Percentiles rank a stretch among this genome's conserved stretches.
phyloP scores from a whole-genome alignment of 495 filamentous ascomycete genomes.

The Aspergillus saccharolyticus region DNA sequence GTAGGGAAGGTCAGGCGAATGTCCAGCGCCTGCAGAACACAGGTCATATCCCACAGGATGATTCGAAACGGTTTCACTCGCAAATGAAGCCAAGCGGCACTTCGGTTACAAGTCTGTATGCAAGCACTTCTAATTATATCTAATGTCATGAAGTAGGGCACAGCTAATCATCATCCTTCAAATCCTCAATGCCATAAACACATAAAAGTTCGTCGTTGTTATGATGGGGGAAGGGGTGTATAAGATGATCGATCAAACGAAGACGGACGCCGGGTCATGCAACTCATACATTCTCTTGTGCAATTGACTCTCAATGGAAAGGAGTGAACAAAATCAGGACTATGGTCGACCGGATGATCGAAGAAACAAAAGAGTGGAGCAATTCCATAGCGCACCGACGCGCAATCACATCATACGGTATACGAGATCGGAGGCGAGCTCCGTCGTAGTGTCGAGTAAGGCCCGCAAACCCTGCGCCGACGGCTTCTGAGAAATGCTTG shows the following conservation, averaged over 20 bases:
- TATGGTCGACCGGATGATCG: not conserved
- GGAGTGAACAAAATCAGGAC: not conserved
- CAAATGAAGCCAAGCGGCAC: not conserved
- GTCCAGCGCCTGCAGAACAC: not conserved
- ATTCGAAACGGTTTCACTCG: not conserved
- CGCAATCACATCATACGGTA: slow-evolving; percentile 40
- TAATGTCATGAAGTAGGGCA: not conserved
- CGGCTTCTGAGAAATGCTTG: slow-evolving; percentile 17
- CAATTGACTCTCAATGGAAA: not conserved
- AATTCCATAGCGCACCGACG: not conserved
- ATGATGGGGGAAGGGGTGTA: not conserved
- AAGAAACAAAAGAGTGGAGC: not conserved
- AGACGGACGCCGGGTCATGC: not conserved
- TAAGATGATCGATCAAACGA: not conserved
- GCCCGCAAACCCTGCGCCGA: slow-evolving; percentile 30
- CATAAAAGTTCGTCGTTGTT: no score
- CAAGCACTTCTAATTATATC: not conserved
- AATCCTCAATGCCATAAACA: not conserved
- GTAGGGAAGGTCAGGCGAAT: not conserved
- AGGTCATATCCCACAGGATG: not conserved
- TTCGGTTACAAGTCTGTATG: not conserved
- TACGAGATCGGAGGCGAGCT: slow-evolving; percentile 45
- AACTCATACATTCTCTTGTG: not conserved
- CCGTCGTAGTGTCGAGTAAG: slow-evolving; percentile 37
- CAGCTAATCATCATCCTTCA: not conserved